Evolutionary conservation across 352 stramenopile genomes (phyloP), one percentile per base, ranked within the genome.

Genomic region (Paralagenidium karlingii): DNA sequence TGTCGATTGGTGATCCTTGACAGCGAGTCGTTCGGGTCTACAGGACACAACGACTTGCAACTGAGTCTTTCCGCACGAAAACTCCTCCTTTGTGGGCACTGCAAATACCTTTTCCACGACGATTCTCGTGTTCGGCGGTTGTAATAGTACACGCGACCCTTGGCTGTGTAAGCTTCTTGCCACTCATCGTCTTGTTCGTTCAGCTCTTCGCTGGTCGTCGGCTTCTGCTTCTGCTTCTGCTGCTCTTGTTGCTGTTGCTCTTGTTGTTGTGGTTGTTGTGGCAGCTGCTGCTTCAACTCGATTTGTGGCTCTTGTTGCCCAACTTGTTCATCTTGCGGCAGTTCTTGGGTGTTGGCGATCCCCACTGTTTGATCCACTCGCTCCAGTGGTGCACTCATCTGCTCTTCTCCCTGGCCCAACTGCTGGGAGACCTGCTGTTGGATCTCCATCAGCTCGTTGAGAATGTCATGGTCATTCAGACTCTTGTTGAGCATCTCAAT

Each of bases 91-190:
- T n/a, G n/a, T n/a, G n/a, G n/a, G n/a, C n/a, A n/a, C n/a, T n/a
- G n/a, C n/a, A 3, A 36, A 7, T 43, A 90, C 77, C 63, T 84
- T 31, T 67, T 87, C 78, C 78, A 91, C 8, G 75, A 87, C 8
- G 78, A 88, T 51, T 91, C 78, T 32, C 78, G 66, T 2, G 78
- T 88, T 28, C 70, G 66, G 16, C 75, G 69, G 31, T 91, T 91
- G 65, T 91, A 91, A 60, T 88, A 91, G 51, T 91, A 91, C 0
- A 87, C 76, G n/a, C 74, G 65, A 1, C 78, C 78, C 51, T 88
- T 85, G 1, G 69, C 78, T 1, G 78, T 91, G 44, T 77, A 91
- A 5, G 78, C 78, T 44, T 88, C 69, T 28, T 83, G 67, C 78
- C 78, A 91, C 38, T 88, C 74, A 42, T 78, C 61, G 7, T 51